Conservation (phyloP, 306 rosid genomes). For the Acacia acuminata region DNA sequence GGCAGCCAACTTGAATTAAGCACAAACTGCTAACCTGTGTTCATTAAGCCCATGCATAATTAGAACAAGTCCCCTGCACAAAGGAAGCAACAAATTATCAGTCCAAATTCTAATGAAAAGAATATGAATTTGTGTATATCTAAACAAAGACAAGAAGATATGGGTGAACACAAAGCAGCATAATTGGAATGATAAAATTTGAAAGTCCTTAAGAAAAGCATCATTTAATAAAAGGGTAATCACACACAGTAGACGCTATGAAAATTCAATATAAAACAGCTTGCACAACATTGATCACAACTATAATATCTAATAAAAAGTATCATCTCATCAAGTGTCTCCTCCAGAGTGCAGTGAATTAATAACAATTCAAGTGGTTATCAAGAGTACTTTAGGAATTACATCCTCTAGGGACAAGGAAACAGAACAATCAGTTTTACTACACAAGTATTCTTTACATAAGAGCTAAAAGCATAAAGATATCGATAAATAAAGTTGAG, state of each 20-base stretch:
- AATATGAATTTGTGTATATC: neutral
- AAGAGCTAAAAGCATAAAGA: neutral
- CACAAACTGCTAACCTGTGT: constrained; percentile 67
- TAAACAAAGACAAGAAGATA: neutral
- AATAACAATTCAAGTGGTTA: neutral
- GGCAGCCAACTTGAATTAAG: neutral
- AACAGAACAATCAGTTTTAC: neutral
- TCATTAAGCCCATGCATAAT: constrained; percentile 93
- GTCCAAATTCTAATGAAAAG: constrained; percentile 9
- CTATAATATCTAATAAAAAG: neutral
- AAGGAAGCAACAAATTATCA: constrained; percentile 22
- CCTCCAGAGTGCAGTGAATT: neutral
- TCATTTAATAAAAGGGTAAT: neutral
- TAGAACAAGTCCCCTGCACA: constrained; percentile 84
- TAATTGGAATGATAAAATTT: neutral
- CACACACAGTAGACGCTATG: constrained; percentile 4
- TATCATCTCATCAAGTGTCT: neutral
- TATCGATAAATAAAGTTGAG: neutral
- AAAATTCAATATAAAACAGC: constrained; percentile 14
- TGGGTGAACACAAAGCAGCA: neutral
- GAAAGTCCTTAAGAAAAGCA: constrained; percentile 8
- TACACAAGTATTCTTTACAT: neutral
- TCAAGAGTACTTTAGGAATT: neutral
- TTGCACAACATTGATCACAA: neutral
- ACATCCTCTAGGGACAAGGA: neutral